Evolutionary conservation across 192 early-diverging fungal genomes (phyloP).

Genomic region (Gorgonomyces haynaldii): DNA sequence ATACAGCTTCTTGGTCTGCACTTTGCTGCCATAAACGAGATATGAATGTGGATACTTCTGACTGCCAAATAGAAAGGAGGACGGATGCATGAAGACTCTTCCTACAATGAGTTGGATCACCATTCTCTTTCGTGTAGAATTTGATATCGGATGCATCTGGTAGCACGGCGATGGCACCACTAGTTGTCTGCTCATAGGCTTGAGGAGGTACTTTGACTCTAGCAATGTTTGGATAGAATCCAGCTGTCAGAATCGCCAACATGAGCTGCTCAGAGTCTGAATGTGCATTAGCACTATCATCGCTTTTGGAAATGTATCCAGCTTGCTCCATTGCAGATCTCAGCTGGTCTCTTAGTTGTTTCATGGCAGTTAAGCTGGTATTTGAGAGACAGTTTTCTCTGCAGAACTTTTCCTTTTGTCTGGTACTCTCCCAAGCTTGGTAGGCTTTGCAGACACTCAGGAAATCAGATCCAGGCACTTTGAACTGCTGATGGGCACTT

Average conservation of each 20-base stretch:
- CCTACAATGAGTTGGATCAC: conserved; percentile 19
- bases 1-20: conserved; percentile 57
- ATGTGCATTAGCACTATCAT: conserved; percentile 44
- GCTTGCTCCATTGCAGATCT: conserved; percentile 48
- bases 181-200: conserved; percentile 60
- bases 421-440: conserved; percentile 32
- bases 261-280: conserved; percentile 49
- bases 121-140: conserved; percentile 54
- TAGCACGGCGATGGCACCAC: conserved; percentile 58
- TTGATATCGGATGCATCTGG: conserved; percentile 61
- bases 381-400: conserved; percentile 54
- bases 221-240: conserved; percentile 73
- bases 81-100: conserved; percentile 74
- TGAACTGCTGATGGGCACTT: conserved; percentile 30
- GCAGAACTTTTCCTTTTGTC: conserved; percentile 21
- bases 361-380: conserved; percentile 50
- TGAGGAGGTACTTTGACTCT: conserved; percentile 57
- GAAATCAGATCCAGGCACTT: conserved; percentile 49
- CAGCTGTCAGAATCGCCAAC: conserved; percentile 66
- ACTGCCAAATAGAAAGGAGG: conserved; percentile 56
- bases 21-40: conserved; percentile 55
- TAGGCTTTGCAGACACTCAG: conserved; percentile 47
- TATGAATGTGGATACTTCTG: conserved; percentile 53
- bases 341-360: conserved; percentile 44
- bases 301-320: conserved; percentile 37